Evolutionary conservation across 2,329 filamentous ascomycete species (phyloP).

Genomic region (Teratosphaeriaceae sp.): DNA sequence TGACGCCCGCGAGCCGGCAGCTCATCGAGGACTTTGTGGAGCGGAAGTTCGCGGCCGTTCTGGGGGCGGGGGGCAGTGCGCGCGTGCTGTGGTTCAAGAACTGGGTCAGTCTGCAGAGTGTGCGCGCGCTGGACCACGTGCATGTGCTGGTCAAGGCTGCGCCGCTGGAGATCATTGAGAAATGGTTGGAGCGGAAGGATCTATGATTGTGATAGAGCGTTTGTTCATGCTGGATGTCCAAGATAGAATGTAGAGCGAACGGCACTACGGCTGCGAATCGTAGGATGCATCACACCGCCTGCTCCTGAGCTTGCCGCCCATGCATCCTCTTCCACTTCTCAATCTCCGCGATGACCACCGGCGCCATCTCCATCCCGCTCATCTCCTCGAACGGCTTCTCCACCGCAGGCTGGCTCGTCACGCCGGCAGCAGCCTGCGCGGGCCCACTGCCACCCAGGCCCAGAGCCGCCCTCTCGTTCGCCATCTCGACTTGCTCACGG

Average conservation of each 20-base stretch:
- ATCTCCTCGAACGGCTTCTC: slow-evolving; percentile 68
- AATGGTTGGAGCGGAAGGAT: slow-evolving; percentile 24
- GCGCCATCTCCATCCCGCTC: slow-evolving; percentile 84
- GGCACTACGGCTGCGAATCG: too few relatives aligned
- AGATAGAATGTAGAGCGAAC: too few relatives aligned
- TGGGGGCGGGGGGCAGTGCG: slow-evolving; percentile 24
- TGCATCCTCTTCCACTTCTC: slow-evolving; percentile 10
- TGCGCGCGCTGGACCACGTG: slow-evolving; percentile 52
- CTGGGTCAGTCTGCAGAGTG: slow-evolving; percentile 54
- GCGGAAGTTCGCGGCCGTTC: slow-evolving; percentile 39
- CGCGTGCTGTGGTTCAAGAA: slow-evolving; percentile 61
- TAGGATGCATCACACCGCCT: not conserved
- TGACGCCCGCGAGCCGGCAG: slow-evolving; percentile 43
- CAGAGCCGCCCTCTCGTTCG: slow-evolving; percentile 42
- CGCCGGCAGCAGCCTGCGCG: slow-evolving; percentile 4
- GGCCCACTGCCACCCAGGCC: too few relatives aligned
- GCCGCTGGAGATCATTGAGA: slow-evolving; percentile 27
- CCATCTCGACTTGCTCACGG: slow-evolving; percentile 80
- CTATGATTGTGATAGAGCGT: too few relatives aligned
- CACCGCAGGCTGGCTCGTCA: not conserved
- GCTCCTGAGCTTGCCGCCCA: slow-evolving; percentile 3
- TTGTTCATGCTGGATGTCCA: too few relatives aligned
- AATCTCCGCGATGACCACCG: slow-evolving; percentile 70
- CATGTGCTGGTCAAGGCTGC: slow-evolving; percentile 48
- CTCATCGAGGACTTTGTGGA: slow-evolving; percentile 46